A percentile compares a stretch with the other conserved stretches of the same genome.
Evolutionary conservation across 176 grass and related monocot genomes (phyloP).

Genomic region (Thalia dealbata): DNA sequence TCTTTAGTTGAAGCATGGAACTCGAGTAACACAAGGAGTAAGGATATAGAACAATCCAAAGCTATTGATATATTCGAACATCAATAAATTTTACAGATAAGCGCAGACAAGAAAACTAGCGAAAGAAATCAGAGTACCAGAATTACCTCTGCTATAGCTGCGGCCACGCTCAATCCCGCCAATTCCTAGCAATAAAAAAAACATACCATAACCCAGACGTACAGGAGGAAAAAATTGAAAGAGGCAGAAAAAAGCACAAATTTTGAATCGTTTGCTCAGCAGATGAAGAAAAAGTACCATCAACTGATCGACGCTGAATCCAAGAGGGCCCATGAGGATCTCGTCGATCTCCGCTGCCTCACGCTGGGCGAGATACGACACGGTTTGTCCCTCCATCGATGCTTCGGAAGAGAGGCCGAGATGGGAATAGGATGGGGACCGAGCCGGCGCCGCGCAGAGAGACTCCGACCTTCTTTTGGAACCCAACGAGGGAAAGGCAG

Average conservation of each 20-base stretch:
- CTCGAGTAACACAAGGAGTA: too few relatives aligned
- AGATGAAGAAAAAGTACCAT: conserved; percentile 33
- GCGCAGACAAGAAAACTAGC: too few relatives aligned
- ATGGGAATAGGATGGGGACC: neutral
- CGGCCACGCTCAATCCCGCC: conserved; percentile 70
- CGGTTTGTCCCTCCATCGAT: conserved; percentile 14
- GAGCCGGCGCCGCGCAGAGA: neutral
- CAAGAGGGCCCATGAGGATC: conserved; percentile 77
- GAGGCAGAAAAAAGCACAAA: neutral
- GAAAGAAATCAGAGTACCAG: neutral
- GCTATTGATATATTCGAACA: too few relatives aligned
- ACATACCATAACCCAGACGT: neutral
- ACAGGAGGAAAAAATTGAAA: neutral
- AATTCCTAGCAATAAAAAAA: conserved; percentile 45
- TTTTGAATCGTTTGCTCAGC: neutral
- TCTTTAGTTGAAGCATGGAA: too few relatives aligned
- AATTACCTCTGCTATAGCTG: conserved; percentile 53
- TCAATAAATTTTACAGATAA: too few relatives aligned
- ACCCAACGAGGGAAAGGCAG: neutral
- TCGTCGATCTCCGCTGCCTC: conserved; percentile 71
- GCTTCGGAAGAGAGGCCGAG: conserved; percentile 29
- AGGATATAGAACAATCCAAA: too few relatives aligned
- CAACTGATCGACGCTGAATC: conserved; percentile 80
- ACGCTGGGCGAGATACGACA: conserved; percentile 60
- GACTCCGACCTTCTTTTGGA: neutral